Percentiles rank a stretch among this genome's conserved stretches.
Conservation (phyloP, 192 early-diverging fungal genomes). For the Linnemannia schmuckeri region DNA sequence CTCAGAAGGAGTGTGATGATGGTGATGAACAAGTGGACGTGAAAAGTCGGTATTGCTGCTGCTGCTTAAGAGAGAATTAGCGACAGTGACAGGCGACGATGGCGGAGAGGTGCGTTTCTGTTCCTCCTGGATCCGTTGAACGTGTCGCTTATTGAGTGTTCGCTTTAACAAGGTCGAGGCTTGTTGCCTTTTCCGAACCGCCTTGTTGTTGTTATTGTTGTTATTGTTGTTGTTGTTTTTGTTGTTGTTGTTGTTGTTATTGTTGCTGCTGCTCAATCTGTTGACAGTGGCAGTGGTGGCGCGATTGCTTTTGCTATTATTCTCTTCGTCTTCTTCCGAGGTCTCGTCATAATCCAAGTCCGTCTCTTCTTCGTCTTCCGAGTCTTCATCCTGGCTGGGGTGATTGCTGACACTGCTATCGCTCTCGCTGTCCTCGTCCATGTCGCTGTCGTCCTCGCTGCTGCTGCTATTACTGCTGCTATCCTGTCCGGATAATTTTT, state of each 20-base stretch:
- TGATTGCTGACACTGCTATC: constrained; percentile 45
- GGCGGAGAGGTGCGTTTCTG: background rate
- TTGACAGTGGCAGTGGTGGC: background rate
- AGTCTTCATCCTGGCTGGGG: constrained; percentile 29
- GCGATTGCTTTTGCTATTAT: background rate
- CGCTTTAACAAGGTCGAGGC: background rate
- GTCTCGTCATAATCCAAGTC: constrained; percentile 24
- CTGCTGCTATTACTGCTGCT: constrained; percentile 11
- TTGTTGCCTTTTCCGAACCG: background rate
- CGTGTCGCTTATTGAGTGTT: constrained; percentile 7
- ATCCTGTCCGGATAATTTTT: background rate
- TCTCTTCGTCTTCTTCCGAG: constrained; percentile 5
- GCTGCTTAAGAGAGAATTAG: background rate
- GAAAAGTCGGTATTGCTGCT: background rate
- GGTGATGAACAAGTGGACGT: background rate
- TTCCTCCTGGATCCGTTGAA: constrained; percentile 8
- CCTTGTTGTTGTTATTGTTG: background rate
- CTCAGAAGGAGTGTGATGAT: constrained; percentile 3
- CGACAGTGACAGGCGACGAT: background rate
- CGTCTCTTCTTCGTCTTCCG: constrained; percentile 23
- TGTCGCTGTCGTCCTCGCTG: constrained; percentile 30
- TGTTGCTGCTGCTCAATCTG: background rate
- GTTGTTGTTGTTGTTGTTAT: background rate
- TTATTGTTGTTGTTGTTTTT: background rate
- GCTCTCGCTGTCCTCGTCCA: constrained; percentile 34